These are phyloP conservation scores for Coprinopsis sp. DNA, from an alignment of 768 basidiomycete genomes.

Conservation along the genomic window DNA sequence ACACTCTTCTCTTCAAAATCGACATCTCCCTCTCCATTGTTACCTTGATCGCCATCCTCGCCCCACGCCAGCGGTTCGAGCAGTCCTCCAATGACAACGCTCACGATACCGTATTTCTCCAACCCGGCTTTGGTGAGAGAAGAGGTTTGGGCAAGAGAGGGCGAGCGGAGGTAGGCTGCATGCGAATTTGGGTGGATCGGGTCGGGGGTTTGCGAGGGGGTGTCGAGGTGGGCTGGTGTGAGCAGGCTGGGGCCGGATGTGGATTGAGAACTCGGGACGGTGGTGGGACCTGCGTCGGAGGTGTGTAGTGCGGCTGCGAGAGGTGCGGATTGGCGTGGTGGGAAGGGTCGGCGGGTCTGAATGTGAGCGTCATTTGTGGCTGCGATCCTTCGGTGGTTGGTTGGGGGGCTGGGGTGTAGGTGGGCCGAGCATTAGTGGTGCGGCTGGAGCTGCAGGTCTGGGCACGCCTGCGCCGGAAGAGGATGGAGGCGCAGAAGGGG, in stretches of 20 bases:
- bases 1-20: slow-evolving; percentile 66
- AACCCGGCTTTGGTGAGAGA: slow-evolving; percentile 46
- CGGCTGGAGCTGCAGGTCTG: background rate
- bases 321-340: slow-evolving; percentile 12
- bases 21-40: slow-evolving; percentile 45
- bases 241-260: too few species aligned
- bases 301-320: slow-evolving; percentile 20
- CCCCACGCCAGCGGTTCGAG: slow-evolving; percentile 58
- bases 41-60: slow-evolving; percentile 62
- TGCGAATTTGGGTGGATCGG: slow-evolving; percentile 72
- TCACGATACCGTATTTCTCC: slow-evolving; percentile 38
- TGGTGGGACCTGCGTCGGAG: slow-evolving; percentile 12
- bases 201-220: too few species aligned
- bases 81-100: slow-evolving; percentile 48
- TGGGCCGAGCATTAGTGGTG: slow-evolving; percentile 11
- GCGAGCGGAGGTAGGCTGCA: slow-evolving; percentile 55
- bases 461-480: slow-evolving; percentile 32
- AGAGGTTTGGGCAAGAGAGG: slow-evolving; percentile 50
- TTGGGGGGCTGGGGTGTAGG: slow-evolving; percentile 5
- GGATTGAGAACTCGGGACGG: too few species aligned
- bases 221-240: too few species aligned
- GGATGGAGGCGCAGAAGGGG: slow-evolving; percentile 76
- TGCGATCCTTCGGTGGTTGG: slow-evolving; percentile 6
- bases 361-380: slow-evolving; percentile 17
- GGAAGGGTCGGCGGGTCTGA: slow-evolving; percentile 10